Conservation (phyloP, 257 asterid species). For the Eustoma russellianum region DNA sequence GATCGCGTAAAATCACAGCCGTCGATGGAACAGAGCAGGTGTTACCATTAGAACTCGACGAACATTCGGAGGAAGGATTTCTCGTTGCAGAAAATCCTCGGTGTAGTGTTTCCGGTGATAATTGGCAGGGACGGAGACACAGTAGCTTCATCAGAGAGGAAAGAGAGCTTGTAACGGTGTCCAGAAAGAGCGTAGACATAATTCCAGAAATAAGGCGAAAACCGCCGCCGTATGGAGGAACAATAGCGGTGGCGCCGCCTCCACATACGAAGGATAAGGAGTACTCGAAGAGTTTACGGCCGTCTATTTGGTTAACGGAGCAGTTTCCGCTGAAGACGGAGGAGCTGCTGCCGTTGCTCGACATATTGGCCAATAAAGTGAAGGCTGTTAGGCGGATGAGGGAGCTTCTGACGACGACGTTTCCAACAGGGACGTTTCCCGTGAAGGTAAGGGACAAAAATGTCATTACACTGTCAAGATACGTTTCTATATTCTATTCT, state of each 20-base stretch:
- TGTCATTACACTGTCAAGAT: too few species aligned
- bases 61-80: constrained; percentile 76
- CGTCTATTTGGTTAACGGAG: constrained; percentile 84
- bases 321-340: constrained; percentile 86
- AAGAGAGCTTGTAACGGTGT: constrained; percentile 61
- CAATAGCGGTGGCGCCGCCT: constrained; percentile 49
- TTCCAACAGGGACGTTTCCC: constrained; percentile 81
- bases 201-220: constrained; percentile 55
- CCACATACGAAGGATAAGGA: constrained; percentile 89
- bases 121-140: constrained; percentile 49
- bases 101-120: constrained; percentile 50
- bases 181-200: constrained; percentile 86
- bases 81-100: constrained; percentile 91
- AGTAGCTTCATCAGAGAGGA: constrained; percentile 84
- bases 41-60: constrained; percentile 71
- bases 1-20: constrained; percentile 62
- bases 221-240: constrained; percentile 20
- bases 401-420: constrained; percentile 91
- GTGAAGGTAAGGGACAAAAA: constrained; percentile 57
- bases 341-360: constrained; percentile 87
- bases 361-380: constrained; percentile 72
- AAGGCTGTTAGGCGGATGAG: constrained; percentile 92
- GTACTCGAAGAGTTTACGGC: constrained; percentile 63
- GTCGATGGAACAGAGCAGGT: constrained; percentile 62
- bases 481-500: not conserved